Base-by-base conservation (phyloP, 352 stramenopile species). In the Phytopythium aichiense region DNA sequence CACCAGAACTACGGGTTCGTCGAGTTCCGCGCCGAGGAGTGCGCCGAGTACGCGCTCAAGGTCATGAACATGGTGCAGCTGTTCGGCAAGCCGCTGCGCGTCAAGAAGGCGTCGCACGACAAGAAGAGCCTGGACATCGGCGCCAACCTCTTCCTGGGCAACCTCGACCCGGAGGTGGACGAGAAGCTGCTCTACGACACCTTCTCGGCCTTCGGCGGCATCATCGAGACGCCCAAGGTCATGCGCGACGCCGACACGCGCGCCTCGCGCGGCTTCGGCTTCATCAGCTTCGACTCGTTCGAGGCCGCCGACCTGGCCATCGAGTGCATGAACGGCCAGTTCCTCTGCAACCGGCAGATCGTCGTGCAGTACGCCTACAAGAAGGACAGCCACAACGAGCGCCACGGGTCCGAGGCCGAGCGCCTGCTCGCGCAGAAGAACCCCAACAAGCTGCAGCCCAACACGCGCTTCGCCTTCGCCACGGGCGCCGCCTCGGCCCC, bases 181-280 rank as follows among this genome's bases (percentile, higher is more conserved):
- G 97, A 99, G 78, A 99, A 99, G 74, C 76, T 99, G 51, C 79
- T 99, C 31, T 98, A 99, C 73, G 97, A 99, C 78, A 99, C 97
- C 4, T 99, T 99, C 74, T 97, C 86, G 20, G 94, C 96, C 2
- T 99, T 99, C 86, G 98, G 98, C 13, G 96, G 88, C 28, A 94
- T 99, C 66, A 96, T 98, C 49, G 83, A 96, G 64, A 98, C 96
- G 22, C 97, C 97, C 5, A 98, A 98, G 68, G 84, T 99, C 61
- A 97, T 97, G 87, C 87, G 94, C 56, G 94, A 98, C 71, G 76
- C 84, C 1, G 93, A 98, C 12, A 98, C 92, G 11, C 95, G 96
- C 61, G 69, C 79, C 35, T 97, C 86, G 33, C 96, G 97, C 58
- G 97, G 97, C 50, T 99, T 98, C 73, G 97, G 94, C 1, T 99